Conservation (phyloP, 2,329 filamentous ascomycete genomes). For the Aspergillus pseudotamarii region DNA sequence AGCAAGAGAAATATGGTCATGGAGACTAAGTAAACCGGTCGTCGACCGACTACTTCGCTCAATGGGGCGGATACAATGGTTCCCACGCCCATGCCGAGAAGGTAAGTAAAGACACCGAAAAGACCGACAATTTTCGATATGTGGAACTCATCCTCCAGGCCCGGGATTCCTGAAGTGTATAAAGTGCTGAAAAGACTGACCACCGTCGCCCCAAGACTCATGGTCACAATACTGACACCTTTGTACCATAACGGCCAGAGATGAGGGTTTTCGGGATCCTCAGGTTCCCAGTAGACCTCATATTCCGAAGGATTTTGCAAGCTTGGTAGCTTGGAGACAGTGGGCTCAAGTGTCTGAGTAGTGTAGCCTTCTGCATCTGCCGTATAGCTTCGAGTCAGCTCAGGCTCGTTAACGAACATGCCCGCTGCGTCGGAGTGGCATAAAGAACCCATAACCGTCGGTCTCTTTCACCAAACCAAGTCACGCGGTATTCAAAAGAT, state of each 20-base stretch:
- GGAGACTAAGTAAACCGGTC: slow-evolving; percentile 65
- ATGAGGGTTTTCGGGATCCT: slow-evolving; percentile 21
- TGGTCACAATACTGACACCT: slow-evolving; percentile 11
- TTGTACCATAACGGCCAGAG: slow-evolving; percentile 23
- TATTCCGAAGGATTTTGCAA: slow-evolving; percentile 9
- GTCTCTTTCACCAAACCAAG: neutral
- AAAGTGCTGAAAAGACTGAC: slow-evolving; percentile 22
- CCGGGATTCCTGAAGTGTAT: slow-evolving; percentile 21
- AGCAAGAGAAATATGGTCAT: slow-evolving; percentile 65
- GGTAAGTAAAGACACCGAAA: slow-evolving; percentile 71
- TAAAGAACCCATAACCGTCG: neutral
- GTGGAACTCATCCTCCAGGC: slow-evolving; percentile 18
- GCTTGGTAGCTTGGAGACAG: slow-evolving; percentile 3
- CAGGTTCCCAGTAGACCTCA: slow-evolving; percentile 17
- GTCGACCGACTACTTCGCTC: slow-evolving; percentile 42
- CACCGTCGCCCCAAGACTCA: slow-evolving; percentile 22
- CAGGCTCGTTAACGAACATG: neutral
- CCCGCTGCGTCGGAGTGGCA: neutral
- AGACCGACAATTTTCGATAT: slow-evolving; percentile 16
- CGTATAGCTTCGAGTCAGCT: slow-evolving; percentile 3
- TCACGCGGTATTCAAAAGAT: neutral
- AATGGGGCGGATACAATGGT: slow-evolving; percentile 71
- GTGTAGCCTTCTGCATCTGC: slow-evolving; percentile 4
- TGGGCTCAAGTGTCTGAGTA: neutral
- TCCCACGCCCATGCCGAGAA: slow-evolving; percentile 70